These are phyloP conservation scores for Claviceps humidiphila DNA, from an alignment of 2,329 filamentous ascomycete species.

Conservation along the genomic window DNA sequence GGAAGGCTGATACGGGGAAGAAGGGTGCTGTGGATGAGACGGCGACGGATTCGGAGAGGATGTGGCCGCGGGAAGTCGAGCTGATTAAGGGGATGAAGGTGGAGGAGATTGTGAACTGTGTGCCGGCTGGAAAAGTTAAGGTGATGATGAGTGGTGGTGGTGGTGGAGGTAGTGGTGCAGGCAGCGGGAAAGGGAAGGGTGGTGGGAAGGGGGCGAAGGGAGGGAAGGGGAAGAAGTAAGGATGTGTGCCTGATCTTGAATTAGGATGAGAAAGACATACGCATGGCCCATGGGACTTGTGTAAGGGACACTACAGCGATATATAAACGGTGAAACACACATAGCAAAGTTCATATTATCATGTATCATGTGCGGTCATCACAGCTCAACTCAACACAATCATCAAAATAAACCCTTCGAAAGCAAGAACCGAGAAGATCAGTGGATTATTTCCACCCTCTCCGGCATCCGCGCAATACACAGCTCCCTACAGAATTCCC, in stretches of 20 bases:
- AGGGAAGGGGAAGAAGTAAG: constrained; percentile 1
- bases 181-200: constrained; percentile 17
- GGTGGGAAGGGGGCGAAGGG: constrained; percentile 14
- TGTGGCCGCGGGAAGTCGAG: constrained; percentile 81
- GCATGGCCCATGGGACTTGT: too few species aligned
- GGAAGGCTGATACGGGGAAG: constrained; percentile 51
- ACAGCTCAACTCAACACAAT: too few species aligned
- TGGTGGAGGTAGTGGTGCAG: constrained; percentile 21
- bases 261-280: not conserved
- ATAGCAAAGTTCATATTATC: too few species aligned
- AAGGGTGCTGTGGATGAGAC: constrained; percentile 49
- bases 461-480: constrained; percentile 47
- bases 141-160: constrained; percentile 56
- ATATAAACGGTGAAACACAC: too few species aligned
- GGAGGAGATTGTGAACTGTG: constrained; percentile 65
- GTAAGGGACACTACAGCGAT: too few species aligned
- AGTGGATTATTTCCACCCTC: constrained; percentile 5
- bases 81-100: constrained; percentile 69
- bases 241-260: not conserved
- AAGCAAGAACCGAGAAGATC: not conserved
- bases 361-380: too few species aligned
- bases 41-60: constrained; percentile 52
- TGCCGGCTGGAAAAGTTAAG: constrained; percentile 69
- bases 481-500: constrained; percentile 60
- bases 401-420: too few species aligned